Conservation (phyloP, 2,329 filamentous ascomycete genomes). For the Fusarium scirpi region DNA sequence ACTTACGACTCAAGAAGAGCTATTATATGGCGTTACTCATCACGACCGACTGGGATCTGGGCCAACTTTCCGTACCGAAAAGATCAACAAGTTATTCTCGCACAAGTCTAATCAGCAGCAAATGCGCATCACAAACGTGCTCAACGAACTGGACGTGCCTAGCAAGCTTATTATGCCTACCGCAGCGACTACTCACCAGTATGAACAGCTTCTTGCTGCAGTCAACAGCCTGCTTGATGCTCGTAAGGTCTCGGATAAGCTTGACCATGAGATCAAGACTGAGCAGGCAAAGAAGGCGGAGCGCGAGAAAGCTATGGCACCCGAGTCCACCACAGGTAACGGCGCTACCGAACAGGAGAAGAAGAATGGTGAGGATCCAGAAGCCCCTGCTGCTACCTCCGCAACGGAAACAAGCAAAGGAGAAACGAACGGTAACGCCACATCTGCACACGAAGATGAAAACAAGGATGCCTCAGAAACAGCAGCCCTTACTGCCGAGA, state of each 20-base stretch:
- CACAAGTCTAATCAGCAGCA: slow-evolving; percentile 83
- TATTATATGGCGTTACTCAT: slow-evolving; percentile 84
- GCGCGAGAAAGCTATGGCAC: slow-evolving; percentile 56
- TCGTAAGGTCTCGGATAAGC: slow-evolving; percentile 79
- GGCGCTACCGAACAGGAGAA: slow-evolving; percentile 18
- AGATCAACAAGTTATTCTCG: slow-evolving; percentile 80
- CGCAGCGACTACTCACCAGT: slow-evolving; percentile 75
- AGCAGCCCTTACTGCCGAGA: slow-evolving; percentile 19
- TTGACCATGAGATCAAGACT: slow-evolving; percentile 76
- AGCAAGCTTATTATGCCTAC: slow-evolving; percentile 80
- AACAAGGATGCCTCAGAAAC: slow-evolving; percentile 25
- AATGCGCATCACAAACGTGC: slow-evolving; percentile 77
- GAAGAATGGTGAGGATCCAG: slow-evolving; percentile 27
- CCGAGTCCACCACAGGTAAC: slow-evolving; percentile 38
- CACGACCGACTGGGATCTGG: slow-evolving; percentile 88
- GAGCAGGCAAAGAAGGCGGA: slow-evolving; percentile 69
- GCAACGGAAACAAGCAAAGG: slow-evolving; percentile 5
- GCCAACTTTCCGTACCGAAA: slow-evolving; percentile 89
- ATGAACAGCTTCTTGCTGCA: slow-evolving; percentile 76
- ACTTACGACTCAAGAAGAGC: slow-evolving; percentile 80
- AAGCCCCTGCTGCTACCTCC: slow-evolving; percentile 11
- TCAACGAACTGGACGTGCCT: slow-evolving; percentile 78
- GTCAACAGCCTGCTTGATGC: slow-evolving; percentile 78
- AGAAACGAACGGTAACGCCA: slow-evolving; percentile 26
- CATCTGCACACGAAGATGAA: slow-evolving; percentile 37